Conservation (phyloP, 2,329 filamentous ascomycete genomes). For the Colletotrichum falcatum region DNA sequence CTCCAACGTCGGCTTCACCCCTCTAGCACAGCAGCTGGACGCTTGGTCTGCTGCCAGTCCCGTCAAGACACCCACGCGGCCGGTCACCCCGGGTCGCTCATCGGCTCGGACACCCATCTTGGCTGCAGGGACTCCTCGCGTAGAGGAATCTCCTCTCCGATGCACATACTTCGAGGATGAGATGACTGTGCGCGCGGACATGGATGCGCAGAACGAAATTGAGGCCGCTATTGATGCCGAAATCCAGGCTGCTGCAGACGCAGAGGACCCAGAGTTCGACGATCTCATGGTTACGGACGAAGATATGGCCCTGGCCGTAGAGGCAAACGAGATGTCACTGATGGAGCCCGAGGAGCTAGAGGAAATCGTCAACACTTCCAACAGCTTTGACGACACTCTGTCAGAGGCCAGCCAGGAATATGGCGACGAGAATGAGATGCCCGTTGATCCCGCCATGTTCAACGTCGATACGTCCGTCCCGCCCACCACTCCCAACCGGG, state of each 20-base stretch:
- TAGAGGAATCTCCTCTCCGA: conserved; percentile 55
- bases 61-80: conserved; percentile 49
- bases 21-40: conserved; percentile 70
- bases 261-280: conserved; percentile 54
- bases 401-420: conserved; percentile 76
- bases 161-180: conserved; percentile 72
- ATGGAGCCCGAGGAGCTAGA: conserved; percentile 59
- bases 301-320: conserved; percentile 67
- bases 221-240: conserved; percentile 53
- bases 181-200: conserved; percentile 60
- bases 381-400: conserved; percentile 58
- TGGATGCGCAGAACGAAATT: conserved; percentile 49
- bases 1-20: conserved; percentile 68
- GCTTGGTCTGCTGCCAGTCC: conserved; percentile 74
- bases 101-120: conserved; percentile 3
- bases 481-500: conserved; percentile 69
- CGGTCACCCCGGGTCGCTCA: not conserved
- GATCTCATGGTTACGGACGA: conserved; percentile 64
- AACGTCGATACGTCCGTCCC: conserved; percentile 47
- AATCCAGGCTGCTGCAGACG: conserved; percentile 45
- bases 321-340: conserved; percentile 71
- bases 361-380: conserved; percentile 47
- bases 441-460: conserved; percentile 62
- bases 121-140: conserved; percentile 42
- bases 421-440: conserved; percentile 73